Base-by-base conservation (phyloP, 768 basidiomycete genomes). In the Suillus bovinus region DNA sequence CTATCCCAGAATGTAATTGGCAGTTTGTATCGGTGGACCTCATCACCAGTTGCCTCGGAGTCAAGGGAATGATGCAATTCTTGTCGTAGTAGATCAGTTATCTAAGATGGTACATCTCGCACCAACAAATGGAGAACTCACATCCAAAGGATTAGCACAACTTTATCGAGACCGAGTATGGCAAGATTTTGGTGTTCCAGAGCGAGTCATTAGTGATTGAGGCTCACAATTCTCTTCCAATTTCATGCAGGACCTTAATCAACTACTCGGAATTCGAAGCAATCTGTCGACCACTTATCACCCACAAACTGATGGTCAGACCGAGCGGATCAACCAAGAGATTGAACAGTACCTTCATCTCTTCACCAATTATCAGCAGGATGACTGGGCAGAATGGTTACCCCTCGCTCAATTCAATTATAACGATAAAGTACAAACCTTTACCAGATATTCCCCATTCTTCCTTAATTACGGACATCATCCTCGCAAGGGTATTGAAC, bases 221-320 rank as follows among this genome's bases (percentile, higher is more conserved):
- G 77, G 72, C 2, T 58, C 73, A 0, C 67, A 70, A 31, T 79
- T 78, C 49, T 64, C 68, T 0, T 70, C 73, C 0, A 55, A 68
- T 9, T 74, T 80, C 64, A 78, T 73, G 64, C 34, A 36, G 20
- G 71, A 71, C 0, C 58, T 82, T 0, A 67, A 71, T 36, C 33
- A 54, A 27, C 54, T 70, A 0, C 69, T 80, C 0, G 71, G 75
- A 0, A 79, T 82, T 34, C 52, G 78, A 39, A 58, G 59, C 5
- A 73, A 72, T 34, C 63, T 75, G 0, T 77, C 74, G 2, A 82
- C 80, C 0, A 79, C 79, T 0, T 82, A 74, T 60, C 81, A 81
- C 58, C 82, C 82, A 0, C 75, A 65, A 29, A 42, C 41, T 3
- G 41, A 42, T 20, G 39, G 39, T 41, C 39, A 41, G 39, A 41